Evolutionary conservation across 805 yeast species (phyloP), one percentile per base, ranked within the genome.

Genomic region (Saturnispora quitensis): DNA sequence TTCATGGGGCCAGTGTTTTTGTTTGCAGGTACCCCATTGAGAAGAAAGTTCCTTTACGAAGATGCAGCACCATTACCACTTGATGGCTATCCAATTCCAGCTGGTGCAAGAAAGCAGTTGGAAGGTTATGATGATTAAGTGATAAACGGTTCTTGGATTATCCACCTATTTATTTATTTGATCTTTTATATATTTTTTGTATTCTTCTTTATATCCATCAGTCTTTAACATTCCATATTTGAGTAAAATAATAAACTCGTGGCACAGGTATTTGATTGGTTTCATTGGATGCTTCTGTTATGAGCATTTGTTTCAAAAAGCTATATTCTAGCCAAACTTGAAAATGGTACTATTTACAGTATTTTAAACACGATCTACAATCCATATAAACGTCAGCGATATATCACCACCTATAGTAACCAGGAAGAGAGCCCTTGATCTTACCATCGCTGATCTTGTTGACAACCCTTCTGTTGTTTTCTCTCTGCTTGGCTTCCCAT

Each of bases 61-160:
- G 89, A 84, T 63, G 84, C 82, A 51, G 76, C 70, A 40, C 82
- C 84, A 15, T 71, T 86, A 55, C 95, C 95, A 44, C 60, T 66
- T 40, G 66, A 60, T 47, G 80, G 78, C 8, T 78, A 77, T 60
- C 82, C 81, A 17, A 63, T 81, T 58, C 86, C 86, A 45, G 63
- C 69, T 22, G 73, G 84, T 56, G 68, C 76, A 27, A 76, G 86
- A 65, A 77, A 62, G 58, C 38, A 63, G 54, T 34, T 74, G 71
- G 66, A 64, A n/a, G 86, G 86, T 7, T 81, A 68, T 58, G 86
- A 80, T 55, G 85, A 81, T 66, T 67, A 63, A 53, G 24, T 10
- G 35, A 12, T 28, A 13, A 6, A 9, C 15, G 20, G 13, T 5
- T 18, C 9, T 35, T 43, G 34, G n/a, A 10, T 17, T 25, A 15